Evolutionary conservation across 306 rosid species (phyloP), one percentile per base, ranked within the genome.

Genomic region (Trifolium fragiferum): DNA sequence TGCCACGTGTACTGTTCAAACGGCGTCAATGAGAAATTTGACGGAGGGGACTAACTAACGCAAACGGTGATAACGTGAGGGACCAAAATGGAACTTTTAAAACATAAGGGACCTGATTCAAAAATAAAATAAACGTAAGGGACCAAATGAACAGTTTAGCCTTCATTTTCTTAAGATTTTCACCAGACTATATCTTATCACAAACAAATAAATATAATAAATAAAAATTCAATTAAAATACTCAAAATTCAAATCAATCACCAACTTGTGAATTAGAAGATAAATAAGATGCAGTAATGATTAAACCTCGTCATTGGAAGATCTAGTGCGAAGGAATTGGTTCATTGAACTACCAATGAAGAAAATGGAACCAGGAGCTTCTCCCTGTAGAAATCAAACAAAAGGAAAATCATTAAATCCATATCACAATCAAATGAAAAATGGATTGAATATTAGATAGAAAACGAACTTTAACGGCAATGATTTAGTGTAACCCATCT

Each of bases 281-380:
- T 51, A 23, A 13, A 25, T 25, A 25, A 25, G 27, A 25, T 25
- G 27, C 27, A 25, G 27, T 25, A 25, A 25, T 25, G 27, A 33
- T 33, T 33, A 33, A 77, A 81, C 76, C 77, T 64, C 81, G n/a
- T 74, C 74, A 50, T 51, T 72, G 40, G 79, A 71, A 37, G 88
- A 74, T 78, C 74, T 78, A 19, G 46, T 21, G 76, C 88, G 85
- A 81, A 81, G 40, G 76, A 74, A 84, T 75, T 75, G 81, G 43
- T 66, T 30, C 43, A 10, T 30, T 8, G 74, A 41, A 38, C 74
- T 41, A 66, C 81, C 88, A 43, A 84, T 37, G 62, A 84, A 78
- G 74, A 78, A 51, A 61, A 78, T 74, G 4, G 88, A 81, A 81
- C 83, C 83, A 70, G 81, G 77, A 74, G 67, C 67, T 27, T 84